phyloP scores from a whole-genome alignment of 495 filamentous ascomycete species.

The Achaetomiella virescens region DNA sequence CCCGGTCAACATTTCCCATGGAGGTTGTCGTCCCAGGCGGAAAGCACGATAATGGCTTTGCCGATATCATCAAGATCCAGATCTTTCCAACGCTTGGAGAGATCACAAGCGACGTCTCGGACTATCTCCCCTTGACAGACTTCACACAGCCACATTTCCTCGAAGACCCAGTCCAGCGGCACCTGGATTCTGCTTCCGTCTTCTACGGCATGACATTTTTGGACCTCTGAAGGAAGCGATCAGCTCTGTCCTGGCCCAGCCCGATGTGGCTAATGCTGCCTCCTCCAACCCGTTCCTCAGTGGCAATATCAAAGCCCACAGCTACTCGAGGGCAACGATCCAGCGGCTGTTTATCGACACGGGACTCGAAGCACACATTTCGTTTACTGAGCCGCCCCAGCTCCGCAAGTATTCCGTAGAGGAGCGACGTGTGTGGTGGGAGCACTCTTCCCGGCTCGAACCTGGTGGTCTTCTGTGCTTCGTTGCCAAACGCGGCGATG shows the following conservation, averaged over 20 bases:
- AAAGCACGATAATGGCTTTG: constrained; percentile 14
- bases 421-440: constrained; percentile 55
- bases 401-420: constrained; percentile 20
- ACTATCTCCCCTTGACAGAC: constrained; percentile 58
- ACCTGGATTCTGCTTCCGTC: constrained; percentile 67
- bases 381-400: constrained; percentile 47
- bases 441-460: constrained; percentile 48
- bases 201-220: constrained; percentile 59
- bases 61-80: constrained; percentile 39
- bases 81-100: constrained; percentile 61
- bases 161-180: constrained; percentile 43
- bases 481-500: constrained; percentile 31
- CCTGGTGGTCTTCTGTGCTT: constrained; percentile 54
- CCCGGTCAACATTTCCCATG: constrained; percentile 8
- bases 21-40: constrained; percentile 2
- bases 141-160: constrained; percentile 45
- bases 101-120: constrained; percentile 43
- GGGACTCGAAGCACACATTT: constrained; percentile 46
- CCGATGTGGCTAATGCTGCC: constrained; percentile 2
- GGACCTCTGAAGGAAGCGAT: constrained; percentile 56
- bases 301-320: constrained; percentile 24
- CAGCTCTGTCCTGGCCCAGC: constrained; percentile 29
- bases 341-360: constrained; percentile 34
- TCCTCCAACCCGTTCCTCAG: not conserved
- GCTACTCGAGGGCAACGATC: constrained; percentile 37